phyloP scores from a whole-genome alignment of 805 yeast genomes.

The Grigorovia yakushimaensis region DNA sequence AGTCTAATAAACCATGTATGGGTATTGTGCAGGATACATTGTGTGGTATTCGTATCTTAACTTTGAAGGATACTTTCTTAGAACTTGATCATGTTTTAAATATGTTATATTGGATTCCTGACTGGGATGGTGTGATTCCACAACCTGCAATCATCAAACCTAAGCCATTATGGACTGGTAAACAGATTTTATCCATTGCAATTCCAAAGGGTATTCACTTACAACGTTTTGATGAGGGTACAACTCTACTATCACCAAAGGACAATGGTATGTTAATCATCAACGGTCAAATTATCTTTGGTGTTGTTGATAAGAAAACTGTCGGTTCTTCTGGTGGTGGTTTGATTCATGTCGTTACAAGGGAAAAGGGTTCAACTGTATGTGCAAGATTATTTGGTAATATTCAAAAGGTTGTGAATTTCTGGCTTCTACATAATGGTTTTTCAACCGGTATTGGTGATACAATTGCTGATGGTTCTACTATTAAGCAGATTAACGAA shows the following conservation, averaged over 20 bases:
- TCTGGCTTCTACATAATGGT: constrained; percentile 93
- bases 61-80: constrained; percentile 87
- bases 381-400: constrained; percentile 89
- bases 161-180: constrained; percentile 88
- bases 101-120: constrained; percentile 92
- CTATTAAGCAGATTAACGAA: constrained; percentile 88
- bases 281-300: constrained; percentile 94
- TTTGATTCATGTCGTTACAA: constrained; percentile 89
- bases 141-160: constrained; percentile 94
- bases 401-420: constrained; percentile 90
- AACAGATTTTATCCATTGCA: constrained; percentile 81
- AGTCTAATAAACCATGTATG: constrained; percentile 97
- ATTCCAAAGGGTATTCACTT: constrained; percentile 83
- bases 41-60: constrained; percentile 86
- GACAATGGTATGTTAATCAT: constrained; percentile 89
- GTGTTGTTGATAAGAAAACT: constrained; percentile 96
- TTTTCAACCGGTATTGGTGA: constrained; percentile 99
- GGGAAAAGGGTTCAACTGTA: constrained; percentile 89
- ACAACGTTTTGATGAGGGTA: constrained; percentile 92
- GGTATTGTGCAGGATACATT: constrained; percentile 99
- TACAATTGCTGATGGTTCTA: constrained; percentile 94
- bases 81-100: constrained; percentile 94
- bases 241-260: constrained; percentile 54
- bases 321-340: constrained; percentile 99
- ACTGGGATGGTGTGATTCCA: constrained; percentile 79